These are phyloP conservation scores for Colletotrichum nymphaeae DNA, from an alignment of 2,329 filamentous ascomycete species.

Conservation along the genomic window DNA sequence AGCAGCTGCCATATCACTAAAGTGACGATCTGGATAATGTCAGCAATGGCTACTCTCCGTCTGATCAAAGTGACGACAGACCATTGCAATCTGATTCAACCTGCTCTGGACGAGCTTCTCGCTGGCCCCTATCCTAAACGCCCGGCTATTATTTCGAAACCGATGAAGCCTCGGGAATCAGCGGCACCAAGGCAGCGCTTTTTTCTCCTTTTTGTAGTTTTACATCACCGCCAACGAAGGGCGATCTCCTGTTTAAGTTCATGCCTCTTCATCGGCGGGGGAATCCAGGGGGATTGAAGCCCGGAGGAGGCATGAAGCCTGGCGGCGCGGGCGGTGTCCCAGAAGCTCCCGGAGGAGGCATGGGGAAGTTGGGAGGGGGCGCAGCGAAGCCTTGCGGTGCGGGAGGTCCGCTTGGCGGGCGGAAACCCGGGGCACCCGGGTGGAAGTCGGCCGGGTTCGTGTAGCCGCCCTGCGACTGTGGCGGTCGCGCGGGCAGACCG, in stretches of 20 bases:
- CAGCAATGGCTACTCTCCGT: conserved; percentile 30
- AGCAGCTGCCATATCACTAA: background rate
- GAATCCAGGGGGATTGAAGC: conserved; percentile 47
- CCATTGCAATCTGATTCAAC: conserved; percentile 31
- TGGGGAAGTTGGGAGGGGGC: conserved; percentile 54
- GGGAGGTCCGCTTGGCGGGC: conserved; percentile 50
- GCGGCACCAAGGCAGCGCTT: background rate
- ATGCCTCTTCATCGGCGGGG: conserved; percentile 44
- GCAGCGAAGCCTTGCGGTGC: conserved; percentile 51
- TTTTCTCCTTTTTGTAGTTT: background rate
- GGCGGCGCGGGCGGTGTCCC: conserved; percentile 47
- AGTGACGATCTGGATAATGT: conserved; percentile 7
- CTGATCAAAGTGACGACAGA: conserved; percentile 24
- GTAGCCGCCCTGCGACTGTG: conserved; percentile 57
- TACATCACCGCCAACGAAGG: background rate
- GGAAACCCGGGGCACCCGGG: conserved; percentile 46
- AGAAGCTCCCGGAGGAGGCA: conserved; percentile 51
- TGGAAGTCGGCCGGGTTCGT: conserved; percentile 62
- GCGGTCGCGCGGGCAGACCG: conserved; percentile 62
- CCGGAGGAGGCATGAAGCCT: conserved; percentile 59
- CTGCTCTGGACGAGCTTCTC: conserved; percentile 12
- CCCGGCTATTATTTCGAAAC: conserved; percentile 9
- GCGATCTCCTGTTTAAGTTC: background rate
- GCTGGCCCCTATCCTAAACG: conserved; percentile 10
- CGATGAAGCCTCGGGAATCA: background rate